Base-by-base conservation (phyloP, 306 rosid species). In the Quillaja saponaria region DNA sequence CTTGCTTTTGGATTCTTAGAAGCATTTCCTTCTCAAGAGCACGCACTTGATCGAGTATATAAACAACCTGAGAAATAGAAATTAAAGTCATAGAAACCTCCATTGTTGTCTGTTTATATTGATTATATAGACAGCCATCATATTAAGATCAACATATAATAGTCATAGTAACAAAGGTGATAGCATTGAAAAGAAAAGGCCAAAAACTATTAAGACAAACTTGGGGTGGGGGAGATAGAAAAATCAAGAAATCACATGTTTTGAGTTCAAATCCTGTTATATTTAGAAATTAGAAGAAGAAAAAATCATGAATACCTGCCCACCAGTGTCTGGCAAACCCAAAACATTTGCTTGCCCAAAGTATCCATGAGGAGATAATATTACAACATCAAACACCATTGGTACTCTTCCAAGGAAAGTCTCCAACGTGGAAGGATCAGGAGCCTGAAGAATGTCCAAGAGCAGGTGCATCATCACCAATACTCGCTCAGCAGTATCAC, bases 251-350 rank as follows among this genome's bases (percentile, higher is more conserved):
- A 42, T 42, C 2, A 25, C 15, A 63, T 25, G 9, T 34, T 11
- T 52, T 40, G 63, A 63, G 50, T 34, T 61, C 20, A 49, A 51
- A 20, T 55, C 28, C 25, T 61, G 18, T 3, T 51, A 33, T 25
- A 53, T 20, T n/a, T n/a, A n/a, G n/a, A n/a, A n/a, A n/a, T n/a
- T n/a, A n/a, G n/a, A n/a, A n/a, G n/a, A n/a, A n/a, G n/a, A n/a
- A 46, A 34, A 46, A 53, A 60, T 41, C 7, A 20, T 61, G 46
- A 10, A 52, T 86, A 88, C 98, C 96, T 92, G 98, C 25, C 95
- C 96, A 40, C 98, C 98, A n/a, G 96, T 92, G 82, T 92, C 98
- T 0, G 95, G 98, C 77, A 92, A 80, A 68, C 98, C 98, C 41
- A 92, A 72, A 49, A 92, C 98, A 71, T 92, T 92, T 64, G 95